phyloP scores from a whole-genome alignment of 2,329 filamentous ascomycete genomes.

The Venturia aucupariae region DNA sequence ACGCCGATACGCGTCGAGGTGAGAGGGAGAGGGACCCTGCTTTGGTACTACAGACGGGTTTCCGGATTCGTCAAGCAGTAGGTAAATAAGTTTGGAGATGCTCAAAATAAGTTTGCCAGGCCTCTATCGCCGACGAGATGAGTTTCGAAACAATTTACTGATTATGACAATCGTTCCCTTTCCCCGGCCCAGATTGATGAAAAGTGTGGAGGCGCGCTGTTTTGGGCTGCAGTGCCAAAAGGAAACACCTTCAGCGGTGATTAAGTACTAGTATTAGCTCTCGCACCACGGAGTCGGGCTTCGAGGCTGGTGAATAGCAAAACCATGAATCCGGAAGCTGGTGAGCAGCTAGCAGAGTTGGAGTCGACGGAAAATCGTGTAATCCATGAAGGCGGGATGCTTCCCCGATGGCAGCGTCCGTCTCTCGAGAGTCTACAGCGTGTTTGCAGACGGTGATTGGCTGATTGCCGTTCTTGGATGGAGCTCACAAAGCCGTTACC shows the following conservation, averaged over 20 bases:
- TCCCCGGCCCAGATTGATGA: background rate
- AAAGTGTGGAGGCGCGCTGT: background rate
- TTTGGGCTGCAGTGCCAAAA: background rate
- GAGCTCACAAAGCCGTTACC: background rate
- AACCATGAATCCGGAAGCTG: slow-evolving; percentile 10
- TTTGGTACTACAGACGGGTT: background rate
- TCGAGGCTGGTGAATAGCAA: background rate
- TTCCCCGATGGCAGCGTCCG: slow-evolving; percentile 9
- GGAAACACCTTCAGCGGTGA: slow-evolving; percentile 3
- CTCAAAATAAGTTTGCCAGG: background rate
- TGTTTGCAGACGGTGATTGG: background rate
- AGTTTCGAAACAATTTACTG: background rate
- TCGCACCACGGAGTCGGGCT: slow-evolving; percentile 6
- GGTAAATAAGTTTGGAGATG: background rate
- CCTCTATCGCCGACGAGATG: background rate
- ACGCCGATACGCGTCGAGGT: background rate
- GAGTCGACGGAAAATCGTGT: background rate
- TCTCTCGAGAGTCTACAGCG: background rate
- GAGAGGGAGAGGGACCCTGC: background rate
- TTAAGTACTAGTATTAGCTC: background rate
- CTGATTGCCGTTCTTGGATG: background rate
- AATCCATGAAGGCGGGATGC: slow-evolving; percentile 8
- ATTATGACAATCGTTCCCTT: background rate
- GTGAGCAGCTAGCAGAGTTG: slow-evolving; percentile 1
- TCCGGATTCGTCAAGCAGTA: background rate